phyloP scores from a whole-genome alignment of 2,329 filamentous ascomycete genomes.

The Colletotrichum sp. region DNA sequence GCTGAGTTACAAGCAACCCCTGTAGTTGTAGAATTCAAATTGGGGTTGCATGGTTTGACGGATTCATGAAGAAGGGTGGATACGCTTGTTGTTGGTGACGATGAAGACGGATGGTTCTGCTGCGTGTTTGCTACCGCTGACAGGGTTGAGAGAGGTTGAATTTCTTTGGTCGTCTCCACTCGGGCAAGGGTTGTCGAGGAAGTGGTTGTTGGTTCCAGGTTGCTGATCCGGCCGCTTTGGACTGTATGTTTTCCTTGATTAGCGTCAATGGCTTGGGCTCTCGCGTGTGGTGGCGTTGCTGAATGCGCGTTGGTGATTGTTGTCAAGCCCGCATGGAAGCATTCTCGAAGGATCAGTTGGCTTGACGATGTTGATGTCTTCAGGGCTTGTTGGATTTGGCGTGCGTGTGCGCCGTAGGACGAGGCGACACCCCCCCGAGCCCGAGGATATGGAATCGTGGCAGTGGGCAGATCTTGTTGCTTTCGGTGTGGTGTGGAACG shows the following conservation, averaged over 20 bases:
- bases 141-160: not conserved
- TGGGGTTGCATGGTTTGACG: not conserved
- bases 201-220: not conserved
- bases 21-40: not conserved
- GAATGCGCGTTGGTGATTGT: not conserved
- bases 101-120: not conserved
- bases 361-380: not conserved
- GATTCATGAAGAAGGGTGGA: not conserved
- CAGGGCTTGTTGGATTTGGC: not conserved
- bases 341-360: not conserved
- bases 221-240: not conserved
- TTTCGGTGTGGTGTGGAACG: not conserved
- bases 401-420: not conserved
- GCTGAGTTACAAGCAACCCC: not conserved
- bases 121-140: slow-evolving; percentile 2
- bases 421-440: not conserved
- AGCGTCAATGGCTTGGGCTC: not conserved
- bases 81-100: not conserved
- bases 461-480: not conserved
- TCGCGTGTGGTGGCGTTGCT: not conserved
- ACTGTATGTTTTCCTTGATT: not conserved
- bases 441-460: not conserved
- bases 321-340: not conserved
- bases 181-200: not conserved
- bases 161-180: not conserved